Conservation (phyloP, 2,329 filamentous ascomycete species). For the Trichophyton equinum region DNA sequence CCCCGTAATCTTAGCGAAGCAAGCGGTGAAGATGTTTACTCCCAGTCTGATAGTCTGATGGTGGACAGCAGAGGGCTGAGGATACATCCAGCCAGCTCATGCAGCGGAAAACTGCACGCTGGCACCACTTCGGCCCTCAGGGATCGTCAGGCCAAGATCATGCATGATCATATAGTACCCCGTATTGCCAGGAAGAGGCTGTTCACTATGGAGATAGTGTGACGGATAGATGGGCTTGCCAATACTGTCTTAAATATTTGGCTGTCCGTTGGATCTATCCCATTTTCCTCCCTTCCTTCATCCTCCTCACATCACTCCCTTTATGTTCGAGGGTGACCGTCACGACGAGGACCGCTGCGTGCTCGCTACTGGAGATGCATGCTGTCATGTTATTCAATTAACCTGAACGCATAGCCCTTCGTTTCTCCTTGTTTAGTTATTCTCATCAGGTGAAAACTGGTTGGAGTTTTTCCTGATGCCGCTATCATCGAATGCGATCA, state of each 20-base stretch:
- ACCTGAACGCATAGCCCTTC: not conserved
- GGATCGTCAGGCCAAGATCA: not conserved
- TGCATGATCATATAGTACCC: not conserved
- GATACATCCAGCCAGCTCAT: not conserved
- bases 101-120: not conserved
- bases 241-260: not conserved
- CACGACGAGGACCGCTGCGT: too few species aligned
- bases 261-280: not conserved
- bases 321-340: not conserved
- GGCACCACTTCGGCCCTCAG: not conserved
- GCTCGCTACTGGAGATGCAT: not conserved
- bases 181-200: not conserved
- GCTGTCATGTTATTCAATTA: not conserved
- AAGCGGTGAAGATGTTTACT: not conserved
- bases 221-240: not conserved
- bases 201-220: not conserved
- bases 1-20: not conserved
- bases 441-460: not conserved
- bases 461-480: not conserved
- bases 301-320: not conserved
- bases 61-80: not conserved
- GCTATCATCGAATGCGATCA: not conserved
- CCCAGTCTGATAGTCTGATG: too few species aligned
- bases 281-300: not conserved
- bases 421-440: too few species aligned